Percentiles rank a stretch among this genome's conserved stretches.
These are phyloP conservation scores for Coffea canephora DNA, from an alignment of 257 asterid genomes.

Conservation along the genomic window DNA sequence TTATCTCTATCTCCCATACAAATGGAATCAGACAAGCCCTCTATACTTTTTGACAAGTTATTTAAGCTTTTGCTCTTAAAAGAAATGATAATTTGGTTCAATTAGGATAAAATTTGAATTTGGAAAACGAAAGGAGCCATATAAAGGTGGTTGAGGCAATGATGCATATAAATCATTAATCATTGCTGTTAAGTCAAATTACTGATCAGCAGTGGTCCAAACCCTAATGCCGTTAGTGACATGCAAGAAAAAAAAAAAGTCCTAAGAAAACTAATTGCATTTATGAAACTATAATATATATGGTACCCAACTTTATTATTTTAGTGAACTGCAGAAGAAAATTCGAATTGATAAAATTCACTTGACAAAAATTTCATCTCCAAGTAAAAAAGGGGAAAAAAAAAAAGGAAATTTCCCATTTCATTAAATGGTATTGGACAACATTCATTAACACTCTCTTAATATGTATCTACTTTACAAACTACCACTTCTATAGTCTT, in stretches of 20 bases:
- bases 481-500: neutral
- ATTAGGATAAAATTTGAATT: slow-evolving; percentile 12
- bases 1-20: neutral
- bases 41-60: neutral
- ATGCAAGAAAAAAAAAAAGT: slow-evolving; percentile 28
- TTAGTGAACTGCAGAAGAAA: neutral
- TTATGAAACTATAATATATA: neutral
- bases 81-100: neutral
- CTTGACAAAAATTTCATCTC: too few species aligned
- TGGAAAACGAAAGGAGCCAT: slow-evolving; percentile 18
- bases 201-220: slow-evolving; percentile 37
- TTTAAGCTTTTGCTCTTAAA: neutral
- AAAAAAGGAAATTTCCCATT: neutral
- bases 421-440: neutral
- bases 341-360: neutral
- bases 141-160: slow-evolving; percentile 37
- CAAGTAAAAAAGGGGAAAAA: too few species aligned
- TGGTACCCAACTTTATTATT: neutral
- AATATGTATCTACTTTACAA: slow-evolving; percentile 4
- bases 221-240: slow-evolving; percentile 28
- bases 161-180: slow-evolving; percentile 63
- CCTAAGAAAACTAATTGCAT: neutral
- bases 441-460: neutral
- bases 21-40: neutral
- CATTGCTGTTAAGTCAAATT: slow-evolving; percentile 39